phyloP scores from a whole-genome alignment of 2,329 filamentous ascomycete species.

The Penicillium fuscoglaucum region DNA sequence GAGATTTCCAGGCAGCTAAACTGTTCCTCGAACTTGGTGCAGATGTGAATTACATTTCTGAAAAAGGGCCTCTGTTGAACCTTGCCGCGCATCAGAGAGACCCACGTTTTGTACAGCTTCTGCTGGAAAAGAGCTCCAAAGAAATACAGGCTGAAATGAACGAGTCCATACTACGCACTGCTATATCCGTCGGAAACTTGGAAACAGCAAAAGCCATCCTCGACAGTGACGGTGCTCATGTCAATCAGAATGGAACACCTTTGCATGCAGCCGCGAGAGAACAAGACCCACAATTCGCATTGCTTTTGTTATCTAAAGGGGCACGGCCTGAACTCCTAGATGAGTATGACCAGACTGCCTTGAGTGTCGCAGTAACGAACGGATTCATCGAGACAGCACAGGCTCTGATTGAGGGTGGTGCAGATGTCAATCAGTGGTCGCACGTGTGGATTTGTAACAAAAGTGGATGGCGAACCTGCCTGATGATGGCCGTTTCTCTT shows the following conservation, averaged over 20 bases:
- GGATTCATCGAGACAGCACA: background rate
- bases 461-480: background rate
- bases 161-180: background rate
- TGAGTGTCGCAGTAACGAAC: background rate
- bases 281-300: background rate
- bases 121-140: background rate
- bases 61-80: background rate
- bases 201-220: background rate
- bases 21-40: background rate
- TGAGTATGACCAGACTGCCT: fast-evolving
- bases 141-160: background rate
- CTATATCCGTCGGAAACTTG: background rate
- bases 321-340: background rate
- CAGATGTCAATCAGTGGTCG: background rate
- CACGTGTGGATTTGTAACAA: background rate
- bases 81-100: background rate
- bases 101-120: background rate
- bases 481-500: background rate
- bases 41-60: background rate
- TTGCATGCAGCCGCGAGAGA: background rate
- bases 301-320: background rate
- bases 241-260: no score
- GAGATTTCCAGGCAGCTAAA: background rate
- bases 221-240: background rate
- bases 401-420: background rate